Base-by-base conservation (phyloP, 2,329 filamentous ascomycete species). In the Neopestalotiopsis rosae region DNA sequence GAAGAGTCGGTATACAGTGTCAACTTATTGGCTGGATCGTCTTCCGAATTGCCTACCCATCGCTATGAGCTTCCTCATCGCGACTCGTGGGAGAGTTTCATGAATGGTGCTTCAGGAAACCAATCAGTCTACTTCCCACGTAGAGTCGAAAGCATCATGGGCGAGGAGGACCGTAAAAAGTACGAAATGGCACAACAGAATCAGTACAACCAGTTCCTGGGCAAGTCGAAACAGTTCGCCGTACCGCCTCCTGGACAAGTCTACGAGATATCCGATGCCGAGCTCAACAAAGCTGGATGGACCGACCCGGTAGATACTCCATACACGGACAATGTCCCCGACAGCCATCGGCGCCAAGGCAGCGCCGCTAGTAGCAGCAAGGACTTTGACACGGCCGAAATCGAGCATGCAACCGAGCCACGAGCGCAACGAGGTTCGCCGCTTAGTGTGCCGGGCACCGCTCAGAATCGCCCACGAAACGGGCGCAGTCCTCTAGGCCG, bases 121-220 rank as follows among this genome's bases (percentile, higher is more conserved):
- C 87, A 89, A 73, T 91, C 89, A 0, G 84, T 94, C 38, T 90
- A 90, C 74, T 81, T 91, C 76, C 92, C 92, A 0, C 87, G 89
- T 13, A 85, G 89, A 57, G 89, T 94, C 62, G 92, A 95, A 74
- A 92, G 88, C 74, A 89, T 95, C 75, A 93, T 97, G 88, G 89
- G 89, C 71, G 90, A 92, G 6, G 93, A 96, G 77, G 93, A 95
- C 76, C 88, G 89, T 45, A 87, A 87, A 71, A 92, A 94, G 75
- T 93, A 94, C 76, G 87, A 90, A 74, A 87, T 93, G 75, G 90
- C 91, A 1, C 92, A 92, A 76, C 85, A 86, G 57, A 85, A 80
- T 68, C 86, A 87, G 73, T 76, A 81, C 45, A 81, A 77, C 69
- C 76, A 79, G 45, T 79, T 79, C 64, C 32, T 79, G 20, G 77